Base-by-base conservation (phyloP, 129 eudicot species). In the Saposhnikovia divaricata region DNA sequence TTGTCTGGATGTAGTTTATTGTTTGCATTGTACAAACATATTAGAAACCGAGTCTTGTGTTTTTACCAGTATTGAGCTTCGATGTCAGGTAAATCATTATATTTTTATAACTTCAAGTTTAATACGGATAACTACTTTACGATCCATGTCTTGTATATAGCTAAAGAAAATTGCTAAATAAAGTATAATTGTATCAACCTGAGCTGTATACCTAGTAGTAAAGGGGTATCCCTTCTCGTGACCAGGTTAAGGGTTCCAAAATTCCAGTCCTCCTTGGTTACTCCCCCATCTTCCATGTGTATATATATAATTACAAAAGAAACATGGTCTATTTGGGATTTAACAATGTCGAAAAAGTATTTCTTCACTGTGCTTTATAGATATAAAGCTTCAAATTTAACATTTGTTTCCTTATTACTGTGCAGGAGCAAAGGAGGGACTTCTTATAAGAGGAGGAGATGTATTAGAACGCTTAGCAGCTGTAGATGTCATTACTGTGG, bases 381-480 rank as follows among this genome's bases (percentile, higher is more conserved):
- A 42, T 21, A 21, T 44, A 44, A 74, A 40, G 48, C 31, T 74
- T 11, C 25, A 53, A 39, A 44, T 44, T 14, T 39, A 12, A 40
- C 63, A 38, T 79, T 15, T 59, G 69, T 25, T 74, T 55, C 44
- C 57, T 78, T 40, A 77, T n/a, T 61, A 38, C 57, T 74, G 83
- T 74, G 61, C 85, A 94, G 98, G 98, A 82, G 98, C 98, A 68
- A 94, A 89, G 83, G 96, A 94, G 78, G 98, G 98, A 65, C 96
- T 94, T 72, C 89, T 94, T 69, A 91, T 94, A 19, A 86, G 97
- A 87, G 98, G 98, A 82, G 98, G 98, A 39, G 98, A 94, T 86
- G 96, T 91, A 80, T 80, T 94, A 87, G 97, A 94, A 84, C 98
- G 97, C 74, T 85, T 94, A 92, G 89, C 98, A 42, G 84, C 88